These are phyloP conservation scores for Dactylellina sp. DNA, from an alignment of 2,329 filamentous ascomycete species.

Conservation along the genomic window DNA sequence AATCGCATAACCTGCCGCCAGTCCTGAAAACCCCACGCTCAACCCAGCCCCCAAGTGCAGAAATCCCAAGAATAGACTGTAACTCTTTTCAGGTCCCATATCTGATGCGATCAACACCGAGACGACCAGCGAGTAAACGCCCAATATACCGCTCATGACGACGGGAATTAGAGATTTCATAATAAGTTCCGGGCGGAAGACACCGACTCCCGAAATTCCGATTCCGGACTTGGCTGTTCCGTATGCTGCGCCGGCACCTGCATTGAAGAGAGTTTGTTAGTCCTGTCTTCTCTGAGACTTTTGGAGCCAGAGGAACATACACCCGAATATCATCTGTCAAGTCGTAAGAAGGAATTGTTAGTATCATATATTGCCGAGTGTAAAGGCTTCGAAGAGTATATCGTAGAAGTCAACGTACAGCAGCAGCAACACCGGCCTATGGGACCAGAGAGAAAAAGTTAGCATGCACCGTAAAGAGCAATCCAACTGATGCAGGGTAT, in stretches of 20 bases:
- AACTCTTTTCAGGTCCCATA: conserved; percentile 75
- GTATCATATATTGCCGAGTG: neutral
- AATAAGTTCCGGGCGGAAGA: conserved; percentile 85
- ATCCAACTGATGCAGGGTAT: too few species aligned
- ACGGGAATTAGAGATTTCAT: conserved; percentile 77
- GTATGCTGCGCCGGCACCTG: conserved; percentile 76
- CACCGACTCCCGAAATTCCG: conserved; percentile 85
- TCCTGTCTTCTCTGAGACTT: too few species aligned
- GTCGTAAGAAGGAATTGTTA: conserved; percentile 1
- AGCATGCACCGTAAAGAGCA: conserved; percentile 4
- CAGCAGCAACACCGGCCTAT: conserved; percentile 52
- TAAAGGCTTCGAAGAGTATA: neutral
- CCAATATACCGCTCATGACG: conserved; percentile 99
- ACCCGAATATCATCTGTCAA: conserved; percentile 52
- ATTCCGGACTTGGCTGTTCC: conserved; percentile 87
- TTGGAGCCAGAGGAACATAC: conserved; percentile 11
- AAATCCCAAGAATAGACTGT: conserved; percentile 89
- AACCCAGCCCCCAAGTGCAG: conserved; percentile 93
- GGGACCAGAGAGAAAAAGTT: conserved; percentile 1
- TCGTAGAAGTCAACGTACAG: conserved; percentile 39
- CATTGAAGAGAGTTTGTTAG: too few species aligned
- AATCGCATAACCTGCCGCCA: conserved; percentile 96
- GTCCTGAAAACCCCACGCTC: conserved; percentile 88
- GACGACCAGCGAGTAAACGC: conserved; percentile 96
- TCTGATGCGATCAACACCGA: conserved; percentile 95